Evolutionary conservation across 345 rosid species (phyloP), one percentile per base, ranked within the genome.

Genomic region (Eucalyptus microcorys): DNA sequence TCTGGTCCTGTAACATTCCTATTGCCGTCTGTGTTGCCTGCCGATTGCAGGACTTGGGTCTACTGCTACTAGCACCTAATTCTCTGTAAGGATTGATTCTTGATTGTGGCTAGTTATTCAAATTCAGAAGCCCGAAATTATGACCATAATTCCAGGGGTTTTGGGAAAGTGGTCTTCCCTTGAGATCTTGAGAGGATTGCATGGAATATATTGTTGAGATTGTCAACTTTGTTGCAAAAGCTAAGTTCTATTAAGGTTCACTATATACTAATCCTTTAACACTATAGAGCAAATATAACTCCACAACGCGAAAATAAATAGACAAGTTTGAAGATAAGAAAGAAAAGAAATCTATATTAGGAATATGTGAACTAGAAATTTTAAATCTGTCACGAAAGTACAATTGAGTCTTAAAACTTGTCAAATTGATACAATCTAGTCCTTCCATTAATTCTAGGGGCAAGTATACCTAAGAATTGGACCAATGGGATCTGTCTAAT

Each of bases 401-500:
- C 53, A 49, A 49, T 49, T 49, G 0, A 16, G 8, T 16, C 21
- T 49, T 49, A 15, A 49, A 48, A 48, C 14, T 48, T 50, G 8
- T 50, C 21, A 50, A 50, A 16, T 50, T 50, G 8, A 16, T 50
- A 50, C 53, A 50, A 50, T 50, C 8, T 50, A 50, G 8, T 16
- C 53, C 0, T 50, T 49, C 53, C 21, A 50, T 50, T 50, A 50
- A 50, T 50, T 50, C 53, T 50, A 50, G 3, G 1, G 53, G 21
- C 0, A 0, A 50, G 21, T 50, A 50, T 50, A 50, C 53, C 53
- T 16, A 50, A 50, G 53, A 50, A 50, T 50, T 50, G 21, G 21
- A 50, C 8, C 0, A 3, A 8, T 50, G 53, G 21, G 53, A 50
- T 4, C 0, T 6, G 21, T 16, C 21, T 3, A 1, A 0, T 50